A percentile compares a stretch with the other conserved stretches of the same genome.
These are phyloP conservation scores for Adansonia rubrostipa DNA, from an alignment of 441 rosid genomes.

Conservation along the genomic window DNA sequence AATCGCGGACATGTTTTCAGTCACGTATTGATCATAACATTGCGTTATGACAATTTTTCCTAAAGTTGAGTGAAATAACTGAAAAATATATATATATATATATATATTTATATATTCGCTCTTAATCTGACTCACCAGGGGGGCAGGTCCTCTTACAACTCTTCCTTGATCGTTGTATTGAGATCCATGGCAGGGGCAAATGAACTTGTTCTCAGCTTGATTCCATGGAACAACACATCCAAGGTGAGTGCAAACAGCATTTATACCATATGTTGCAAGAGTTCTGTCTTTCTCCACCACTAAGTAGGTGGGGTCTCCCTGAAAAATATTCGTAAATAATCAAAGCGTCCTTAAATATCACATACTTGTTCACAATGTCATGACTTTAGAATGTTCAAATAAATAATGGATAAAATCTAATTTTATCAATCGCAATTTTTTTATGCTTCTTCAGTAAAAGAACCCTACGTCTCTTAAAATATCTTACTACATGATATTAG, in stretches of 20 bases:
- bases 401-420: too few relatives aligned
- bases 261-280: slow-evolving; percentile 83
- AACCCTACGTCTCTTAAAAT: too few relatives aligned
- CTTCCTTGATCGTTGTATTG: slow-evolving; percentile 94
- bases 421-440: too few relatives aligned
- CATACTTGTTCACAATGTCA: too few relatives aligned
- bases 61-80: neutral
- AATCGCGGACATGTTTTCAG: too few relatives aligned
- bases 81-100: too few relatives aligned
- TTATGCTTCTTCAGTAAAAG: too few relatives aligned
- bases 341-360: neutral
- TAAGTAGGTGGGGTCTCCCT: slow-evolving; percentile 99
- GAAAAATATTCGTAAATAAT: slow-evolving; percentile 11
- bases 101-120: too few relatives aligned
- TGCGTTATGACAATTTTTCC: neutral
- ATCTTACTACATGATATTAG: too few relatives aligned
- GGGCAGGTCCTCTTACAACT: slow-evolving; percentile 98
- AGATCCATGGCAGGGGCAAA: slow-evolving; percentile 99
- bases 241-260: slow-evolving; percentile 92
- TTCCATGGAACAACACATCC: slow-evolving; percentile 97
- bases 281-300: slow-evolving; percentile 92
- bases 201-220: slow-evolving; percentile 86
- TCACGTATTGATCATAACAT: too few relatives aligned
- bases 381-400: too few relatives aligned
- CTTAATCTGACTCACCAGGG: slow-evolving; percentile 58